A percentile compares a stretch with the other conserved stretches of the same genome.
Evolutionary conservation across 495 filamentous ascomycete genomes (phyloP).

Genomic region (Talaromyces nanjingensis): DNA sequence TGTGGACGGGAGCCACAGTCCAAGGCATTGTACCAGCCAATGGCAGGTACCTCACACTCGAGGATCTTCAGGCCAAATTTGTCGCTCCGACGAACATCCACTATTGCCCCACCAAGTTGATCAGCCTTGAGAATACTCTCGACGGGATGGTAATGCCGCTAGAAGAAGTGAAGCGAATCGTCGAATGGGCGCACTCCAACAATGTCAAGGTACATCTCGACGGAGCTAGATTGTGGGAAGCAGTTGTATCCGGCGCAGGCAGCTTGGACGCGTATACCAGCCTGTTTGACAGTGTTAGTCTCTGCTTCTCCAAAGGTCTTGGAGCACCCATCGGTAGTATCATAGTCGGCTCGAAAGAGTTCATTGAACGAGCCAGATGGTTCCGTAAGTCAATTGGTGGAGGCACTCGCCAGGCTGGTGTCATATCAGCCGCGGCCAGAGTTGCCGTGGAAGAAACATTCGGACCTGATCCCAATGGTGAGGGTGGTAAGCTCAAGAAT

Average conservation of each 20-base stretch:
- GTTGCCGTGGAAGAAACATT: conserved; percentile 54
- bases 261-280: conserved; percentile 59
- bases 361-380: conserved; percentile 70
- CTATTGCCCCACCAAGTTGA: conserved; percentile 64
- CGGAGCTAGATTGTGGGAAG: conserved; percentile 81
- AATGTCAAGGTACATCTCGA: conserved; percentile 73
- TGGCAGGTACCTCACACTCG: conserved; percentile 63
- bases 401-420: conserved; percentile 63
- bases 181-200: conserved; percentile 59
- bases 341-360: conserved; percentile 56
- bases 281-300: conserved; percentile 70
- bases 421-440: conserved; percentile 40
- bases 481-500: conserved; percentile 55
- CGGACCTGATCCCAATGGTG: conserved; percentile 47
- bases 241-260: conserved; percentile 52
- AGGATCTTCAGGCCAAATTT: conserved; percentile 57
- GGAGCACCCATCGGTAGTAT: conserved; percentile 85
- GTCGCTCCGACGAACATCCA: conserved; percentile 37
- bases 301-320: conserved; percentile 86
- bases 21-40: conserved; percentile 45
- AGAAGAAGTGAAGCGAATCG: conserved; percentile 57
- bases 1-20: conserved; percentile 38
- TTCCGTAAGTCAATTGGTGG: conserved; percentile 81
- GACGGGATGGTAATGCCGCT: conserved; percentile 72
- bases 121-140: conserved; percentile 81